Conservation (phyloP, 108 stramenopile species). For the Cyclotella kingstonii region DNA sequence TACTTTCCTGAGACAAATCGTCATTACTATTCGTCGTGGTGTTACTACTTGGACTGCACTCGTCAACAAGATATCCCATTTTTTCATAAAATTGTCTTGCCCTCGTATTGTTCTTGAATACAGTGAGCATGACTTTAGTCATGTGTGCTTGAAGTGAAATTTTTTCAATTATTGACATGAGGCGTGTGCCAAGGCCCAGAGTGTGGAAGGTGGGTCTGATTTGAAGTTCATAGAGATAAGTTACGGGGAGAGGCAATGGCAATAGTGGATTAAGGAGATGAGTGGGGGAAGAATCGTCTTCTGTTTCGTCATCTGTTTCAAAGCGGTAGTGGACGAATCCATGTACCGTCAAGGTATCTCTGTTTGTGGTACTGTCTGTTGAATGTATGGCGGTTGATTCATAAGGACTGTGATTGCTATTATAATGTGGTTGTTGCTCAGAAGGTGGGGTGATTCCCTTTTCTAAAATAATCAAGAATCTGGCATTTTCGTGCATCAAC, state of each 20-base stretch:
- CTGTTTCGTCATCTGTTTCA: conserved; percentile 74
- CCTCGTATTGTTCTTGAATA: conserved; percentile 55
- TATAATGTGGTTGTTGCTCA: not conserved
- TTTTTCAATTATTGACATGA: conserved; percentile 61
- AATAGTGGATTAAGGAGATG: conserved; percentile 12
- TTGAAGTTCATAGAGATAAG: conserved; percentile 80
- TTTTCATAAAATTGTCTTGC: conserved; percentile 77
- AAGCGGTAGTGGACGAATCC: conserved; percentile 82
- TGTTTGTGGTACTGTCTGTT: not conserved
- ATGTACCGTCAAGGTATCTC: too few relatives aligned
- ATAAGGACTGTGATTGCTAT: not conserved
- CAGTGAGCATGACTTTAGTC: conserved; percentile 72
- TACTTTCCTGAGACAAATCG: too few relatives aligned
- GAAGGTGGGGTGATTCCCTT: not conserved
- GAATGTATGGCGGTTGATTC: not conserved
- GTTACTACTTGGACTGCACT: conserved; percentile 66
- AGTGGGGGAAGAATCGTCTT: conserved; percentile 33
- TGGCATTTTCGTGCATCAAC: conserved; percentile 57
- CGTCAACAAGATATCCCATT: conserved; percentile 61
- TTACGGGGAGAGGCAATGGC: conserved; percentile 6
- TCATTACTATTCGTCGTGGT: too few relatives aligned
- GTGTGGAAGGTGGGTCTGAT: conserved; percentile 44
- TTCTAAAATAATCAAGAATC: conserved; percentile 53
- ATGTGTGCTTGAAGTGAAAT: conserved; percentile 45
- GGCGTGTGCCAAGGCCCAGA: conserved; percentile 60